Evolutionary conservation across 345 rosid species (phyloP).

Genomic region (Mangifera indica): DNA sequence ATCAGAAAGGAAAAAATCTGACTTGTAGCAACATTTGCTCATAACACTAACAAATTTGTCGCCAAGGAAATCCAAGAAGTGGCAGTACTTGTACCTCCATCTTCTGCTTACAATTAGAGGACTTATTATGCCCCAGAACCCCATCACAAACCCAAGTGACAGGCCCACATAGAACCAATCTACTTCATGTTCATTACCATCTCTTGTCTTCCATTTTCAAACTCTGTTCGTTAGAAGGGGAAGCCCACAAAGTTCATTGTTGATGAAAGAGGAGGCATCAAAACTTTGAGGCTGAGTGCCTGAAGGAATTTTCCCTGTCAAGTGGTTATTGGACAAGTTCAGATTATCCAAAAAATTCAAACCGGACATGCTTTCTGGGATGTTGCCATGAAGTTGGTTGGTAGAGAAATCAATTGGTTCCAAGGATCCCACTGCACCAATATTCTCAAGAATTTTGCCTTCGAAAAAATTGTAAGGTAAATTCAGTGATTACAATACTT

Average conservation of each 20-base stretch:
- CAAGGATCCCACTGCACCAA: conserved; percentile 22
- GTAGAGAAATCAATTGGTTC: conserved; percentile 24
- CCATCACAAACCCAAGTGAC: neutral
- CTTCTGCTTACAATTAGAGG: neutral
- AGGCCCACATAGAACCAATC: neutral
- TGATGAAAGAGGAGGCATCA: neutral
- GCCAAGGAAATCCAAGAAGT: too few relatives aligned
- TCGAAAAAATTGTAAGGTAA: conserved; percentile 18
- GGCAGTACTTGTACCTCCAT: conserved; percentile 27
- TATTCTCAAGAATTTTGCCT: conserved; percentile 18
- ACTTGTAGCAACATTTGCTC: too few relatives aligned
- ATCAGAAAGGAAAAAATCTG: too few relatives aligned
- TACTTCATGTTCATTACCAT: neutral
- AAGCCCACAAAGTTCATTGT: neutral
- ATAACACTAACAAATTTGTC: too few relatives aligned
- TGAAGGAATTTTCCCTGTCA: neutral
- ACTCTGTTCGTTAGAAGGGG: neutral
- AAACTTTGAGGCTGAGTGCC: neutral
- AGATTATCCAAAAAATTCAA: neutral
- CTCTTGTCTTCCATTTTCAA: neutral
- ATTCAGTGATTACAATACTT: conserved; percentile 21
- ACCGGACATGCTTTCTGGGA: conserved; percentile 15
- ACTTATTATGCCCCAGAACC: neutral
- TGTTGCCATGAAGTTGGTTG: conserved; percentile 23
- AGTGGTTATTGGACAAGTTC: neutral